Evolutionary conservation across 331 rosid genomes (phyloP).

Genomic region (Pyrus hybrid): DNA sequence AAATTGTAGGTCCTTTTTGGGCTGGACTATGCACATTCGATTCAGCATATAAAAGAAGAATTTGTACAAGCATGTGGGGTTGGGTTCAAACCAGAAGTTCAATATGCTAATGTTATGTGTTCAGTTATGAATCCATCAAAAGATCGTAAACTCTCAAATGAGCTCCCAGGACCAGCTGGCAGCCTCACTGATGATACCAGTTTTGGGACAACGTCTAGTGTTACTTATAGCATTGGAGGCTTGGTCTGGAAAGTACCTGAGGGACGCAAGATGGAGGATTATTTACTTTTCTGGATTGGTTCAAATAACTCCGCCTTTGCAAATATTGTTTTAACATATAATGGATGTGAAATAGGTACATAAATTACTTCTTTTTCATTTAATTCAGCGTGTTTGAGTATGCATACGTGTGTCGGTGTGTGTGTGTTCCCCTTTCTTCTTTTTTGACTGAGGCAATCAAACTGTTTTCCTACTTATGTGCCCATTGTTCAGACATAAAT

Average conservation of each 20-base stretch:
- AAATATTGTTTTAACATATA: conserved; percentile 69
- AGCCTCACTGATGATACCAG: conserved; percentile 14
- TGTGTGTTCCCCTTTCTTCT: not conserved
- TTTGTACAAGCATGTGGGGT: conserved; percentile 25
- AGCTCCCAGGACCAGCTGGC: conserved; percentile 20
- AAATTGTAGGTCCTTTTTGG: conserved; percentile 72
- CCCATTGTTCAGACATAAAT: not conserved
- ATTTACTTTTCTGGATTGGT: conserved; percentile 79
- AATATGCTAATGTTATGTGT: conserved; percentile 56
- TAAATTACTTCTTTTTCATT: conserved; percentile 1
- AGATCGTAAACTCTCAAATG: conserved; percentile 25
- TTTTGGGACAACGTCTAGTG: conserved; percentile 17
- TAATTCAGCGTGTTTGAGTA: not conserved
- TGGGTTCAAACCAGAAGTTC: conserved; percentile 27
- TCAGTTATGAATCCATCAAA: conserved; percentile 52
- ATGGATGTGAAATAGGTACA: conserved; percentile 82
- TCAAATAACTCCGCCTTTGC: conserved; percentile 75
- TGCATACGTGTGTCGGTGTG: not conserved
- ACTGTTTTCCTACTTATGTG: not conserved
- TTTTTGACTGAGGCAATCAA: not conserved
- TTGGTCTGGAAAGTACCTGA: conserved; percentile 60
- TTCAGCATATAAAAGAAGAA: conserved; percentile 36
- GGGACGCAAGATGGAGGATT: conserved; percentile 64
- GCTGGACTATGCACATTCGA: conserved; percentile 59
- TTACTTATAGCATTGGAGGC: conserved; percentile 56